Evolutionary conservation across 257 asterid genomes (phyloP).

Genomic region (Solanum pennellii): DNA sequence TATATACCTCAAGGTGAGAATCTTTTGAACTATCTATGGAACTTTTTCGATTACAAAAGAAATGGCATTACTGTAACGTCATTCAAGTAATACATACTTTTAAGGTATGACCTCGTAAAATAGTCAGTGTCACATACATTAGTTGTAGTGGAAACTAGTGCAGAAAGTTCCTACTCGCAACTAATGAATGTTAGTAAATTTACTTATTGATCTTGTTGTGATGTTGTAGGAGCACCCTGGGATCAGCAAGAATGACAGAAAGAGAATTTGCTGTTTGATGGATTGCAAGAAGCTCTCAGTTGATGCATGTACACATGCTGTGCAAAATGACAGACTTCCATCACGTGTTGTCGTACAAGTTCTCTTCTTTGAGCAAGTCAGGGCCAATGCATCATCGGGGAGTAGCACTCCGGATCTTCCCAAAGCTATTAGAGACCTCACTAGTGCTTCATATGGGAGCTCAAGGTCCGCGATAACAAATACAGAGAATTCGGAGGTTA

Average conservation of each 20-base stretch:
- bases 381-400: constrained; percentile 77
- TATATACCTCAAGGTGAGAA: constrained; percentile 64
- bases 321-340: constrained; percentile 88
- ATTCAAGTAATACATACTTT: neutral
- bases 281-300: constrained; percentile 94
- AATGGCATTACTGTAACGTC: neutral
- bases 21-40: neutral
- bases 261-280: constrained; percentile 60
- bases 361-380: constrained; percentile 42
- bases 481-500: constrained; percentile 83
- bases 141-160: neutral
- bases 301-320: constrained; percentile 85
- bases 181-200: neutral
- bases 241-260: constrained; percentile 76
- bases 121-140: neutral
- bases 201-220: neutral
- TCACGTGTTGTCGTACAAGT: neutral
- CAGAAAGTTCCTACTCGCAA: neutral
- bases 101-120: neutral
- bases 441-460: constrained; percentile 52
- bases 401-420: constrained; percentile 95
- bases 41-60: neutral
- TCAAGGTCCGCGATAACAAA: constrained; percentile 58
- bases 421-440: constrained; percentile 66
- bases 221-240: constrained; percentile 61